Conservation (phyloP, 495 filamentous ascomycete species). For the Gamarada debralockiae region DNA sequence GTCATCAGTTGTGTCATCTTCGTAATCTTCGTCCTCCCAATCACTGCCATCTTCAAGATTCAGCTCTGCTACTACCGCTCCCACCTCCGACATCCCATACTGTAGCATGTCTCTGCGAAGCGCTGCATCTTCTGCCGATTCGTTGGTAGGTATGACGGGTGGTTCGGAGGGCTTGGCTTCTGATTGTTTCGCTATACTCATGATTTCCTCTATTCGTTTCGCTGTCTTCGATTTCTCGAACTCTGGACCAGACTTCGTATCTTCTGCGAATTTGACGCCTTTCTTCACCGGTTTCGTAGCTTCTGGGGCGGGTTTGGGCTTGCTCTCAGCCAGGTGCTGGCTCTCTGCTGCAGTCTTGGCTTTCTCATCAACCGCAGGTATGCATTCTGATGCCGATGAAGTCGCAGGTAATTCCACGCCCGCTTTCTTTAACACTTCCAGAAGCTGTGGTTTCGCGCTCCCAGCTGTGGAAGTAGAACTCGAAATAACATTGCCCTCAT, state of each 20-base stretch:
- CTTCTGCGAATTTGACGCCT: conserved; percentile 35
- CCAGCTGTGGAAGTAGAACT: conserved; percentile 56
- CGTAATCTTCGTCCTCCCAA: conserved; percentile 47
- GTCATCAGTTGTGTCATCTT: conserved; percentile 48
- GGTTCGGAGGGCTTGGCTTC: conserved; percentile 35
- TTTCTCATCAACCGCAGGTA: not conserved
- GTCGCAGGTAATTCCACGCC: conserved; percentile 41
- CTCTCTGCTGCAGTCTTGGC: not conserved
- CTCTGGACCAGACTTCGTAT: conserved; percentile 46
- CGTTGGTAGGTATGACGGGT: conserved; percentile 49
- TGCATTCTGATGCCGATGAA: not conserved
- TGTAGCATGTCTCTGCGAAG: conserved; percentile 88
- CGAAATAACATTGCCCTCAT: conserved; percentile 79
- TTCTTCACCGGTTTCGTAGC: not conserved
- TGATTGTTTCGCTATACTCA: conserved; percentile 40
- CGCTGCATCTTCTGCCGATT: conserved; percentile 74
- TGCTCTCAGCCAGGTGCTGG: too few relatives aligned
- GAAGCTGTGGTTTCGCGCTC: conserved; percentile 54
- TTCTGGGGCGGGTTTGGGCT: not conserved
- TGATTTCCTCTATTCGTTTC: conserved; percentile 43
- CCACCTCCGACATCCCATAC: conserved; percentile 80
- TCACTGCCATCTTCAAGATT: conserved; percentile 70
- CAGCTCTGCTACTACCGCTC: conserved; percentile 88
- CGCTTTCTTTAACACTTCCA: conserved; percentile 66
- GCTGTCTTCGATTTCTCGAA: conserved; percentile 32